These are phyloP conservation scores for Diaporthe eres DNA, from an alignment of 2,329 filamentous ascomycete genomes.

Conservation along the genomic window DNA sequence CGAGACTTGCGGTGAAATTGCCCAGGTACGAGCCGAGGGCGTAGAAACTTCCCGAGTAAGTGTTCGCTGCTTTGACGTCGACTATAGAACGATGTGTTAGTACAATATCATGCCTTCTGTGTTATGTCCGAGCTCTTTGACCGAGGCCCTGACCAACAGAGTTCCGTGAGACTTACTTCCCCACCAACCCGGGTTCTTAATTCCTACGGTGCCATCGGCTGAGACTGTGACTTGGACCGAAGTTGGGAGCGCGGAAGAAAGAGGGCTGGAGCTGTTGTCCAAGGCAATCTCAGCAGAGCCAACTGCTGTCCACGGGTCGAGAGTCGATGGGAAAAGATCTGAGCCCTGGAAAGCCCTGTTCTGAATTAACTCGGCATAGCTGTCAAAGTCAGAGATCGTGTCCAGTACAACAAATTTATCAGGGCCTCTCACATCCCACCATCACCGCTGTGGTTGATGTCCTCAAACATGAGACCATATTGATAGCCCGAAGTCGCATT, in stretches of 20 bases:
- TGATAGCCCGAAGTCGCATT: slow-evolving; percentile 55
- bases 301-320: slow-evolving; percentile 62
- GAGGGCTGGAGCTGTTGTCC: slow-evolving; percentile 60
- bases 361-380: slow-evolving; percentile 77
- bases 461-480: slow-evolving; percentile 62
- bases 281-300: slow-evolving; percentile 61
- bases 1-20: slow-evolving; percentile 62
- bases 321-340: slow-evolving; percentile 56
- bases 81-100: slow-evolving; percentile 26
- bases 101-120: not conserved
- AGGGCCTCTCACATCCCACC: slow-evolving; percentile 67
- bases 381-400: not conserved
- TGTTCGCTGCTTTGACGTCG: slow-evolving; percentile 37
- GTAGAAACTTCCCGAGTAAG: slow-evolving; percentile 66
- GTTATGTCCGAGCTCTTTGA: not conserved
- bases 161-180: slow-evolving; percentile 31
- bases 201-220: slow-evolving; percentile 32
- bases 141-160: no score
- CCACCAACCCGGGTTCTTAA: slow-evolving; percentile 41
- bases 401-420: no score
- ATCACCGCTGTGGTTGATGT: slow-evolving; percentile 78
- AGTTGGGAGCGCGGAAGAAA: slow-evolving; percentile 66
- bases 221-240: slow-evolving; percentile 60
- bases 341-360: slow-evolving; percentile 79
- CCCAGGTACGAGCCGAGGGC: slow-evolving; percentile 65